These are phyloP conservation scores for Geopyxis carbonaria DNA, from an alignment of 495 filamentous ascomycete species.

Conservation along the genomic window DNA sequence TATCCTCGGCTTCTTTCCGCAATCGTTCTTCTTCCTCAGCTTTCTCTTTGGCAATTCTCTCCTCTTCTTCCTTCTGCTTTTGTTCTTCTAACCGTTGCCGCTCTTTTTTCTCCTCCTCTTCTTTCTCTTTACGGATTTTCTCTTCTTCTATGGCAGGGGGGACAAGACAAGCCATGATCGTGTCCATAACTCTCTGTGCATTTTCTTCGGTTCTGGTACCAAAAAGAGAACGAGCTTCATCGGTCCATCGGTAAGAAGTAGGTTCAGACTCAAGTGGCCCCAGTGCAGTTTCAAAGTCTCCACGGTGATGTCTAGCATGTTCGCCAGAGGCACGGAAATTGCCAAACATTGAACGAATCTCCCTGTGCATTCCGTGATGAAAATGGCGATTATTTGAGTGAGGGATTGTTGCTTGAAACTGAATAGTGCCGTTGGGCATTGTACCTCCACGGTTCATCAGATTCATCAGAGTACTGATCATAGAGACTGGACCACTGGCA, in stretches of 20 bases:
- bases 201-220: conserved; percentile 50
- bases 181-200: conserved; percentile 49
- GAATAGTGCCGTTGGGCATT: conserved; percentile 37
- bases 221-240: conserved; percentile 79
- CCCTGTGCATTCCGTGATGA: conserved; percentile 32
- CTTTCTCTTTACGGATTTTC: conserved; percentile 43
- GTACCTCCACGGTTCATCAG: conserved; percentile 33
- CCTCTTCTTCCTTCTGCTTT: conserved; percentile 49
- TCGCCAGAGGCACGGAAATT: conserved; percentile 30
- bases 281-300: conserved; percentile 20
- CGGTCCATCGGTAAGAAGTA: conserved; percentile 66
- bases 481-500: conserved; percentile 33
- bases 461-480: conserved; percentile 42
- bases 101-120: conserved; percentile 32
- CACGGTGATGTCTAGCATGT: conserved; percentile 23
- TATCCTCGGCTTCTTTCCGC: conserved; percentile 42
- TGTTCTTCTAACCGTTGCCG: conserved; percentile 33
- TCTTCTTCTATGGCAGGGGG: conserved; percentile 72
- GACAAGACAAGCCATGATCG: conserved; percentile 56
- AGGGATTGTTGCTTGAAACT: conserved; percentile 37
- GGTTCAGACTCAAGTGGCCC: conserved; percentile 44
- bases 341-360: conserved; percentile 43
- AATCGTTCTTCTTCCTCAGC: conserved; percentile 45
- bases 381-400: conserved; percentile 17
- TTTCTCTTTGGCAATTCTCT: conserved; percentile 36